Evolutionary conservation across 2,329 filamentous ascomycete genomes (phyloP).

Genomic region (Paecilomyces sp.): DNA sequence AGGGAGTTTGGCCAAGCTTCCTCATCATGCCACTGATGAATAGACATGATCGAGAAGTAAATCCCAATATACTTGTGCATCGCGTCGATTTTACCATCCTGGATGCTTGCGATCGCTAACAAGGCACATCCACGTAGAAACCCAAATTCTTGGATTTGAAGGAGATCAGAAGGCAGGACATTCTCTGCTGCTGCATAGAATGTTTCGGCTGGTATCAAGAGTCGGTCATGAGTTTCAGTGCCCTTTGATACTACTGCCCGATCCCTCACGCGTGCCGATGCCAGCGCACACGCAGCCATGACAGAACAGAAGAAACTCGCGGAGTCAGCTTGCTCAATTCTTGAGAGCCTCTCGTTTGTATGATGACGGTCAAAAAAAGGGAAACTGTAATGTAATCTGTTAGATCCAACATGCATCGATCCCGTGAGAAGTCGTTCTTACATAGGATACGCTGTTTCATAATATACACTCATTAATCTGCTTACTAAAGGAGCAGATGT

Average conservation of each 20-base stretch:
- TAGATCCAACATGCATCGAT: neutral
- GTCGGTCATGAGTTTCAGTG: conserved; percentile 20
- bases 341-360: conserved; percentile 32
- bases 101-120: conserved; percentile 45
- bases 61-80: conserved; percentile 47
- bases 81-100: conserved; percentile 42
- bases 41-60: conserved; percentile 44
- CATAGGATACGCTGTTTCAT: conserved; percentile 49
- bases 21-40: conserved; percentile 49
- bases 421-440: conserved; percentile 13
- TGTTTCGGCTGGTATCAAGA: conserved; percentile 29
- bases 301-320: conserved; percentile 42
- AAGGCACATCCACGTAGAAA: conserved; percentile 42
- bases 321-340: conserved; percentile 37
- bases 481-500: conserved; percentile 33
- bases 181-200: conserved; percentile 40
- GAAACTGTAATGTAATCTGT: conserved; percentile 22
- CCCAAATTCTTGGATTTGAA: conserved; percentile 19
- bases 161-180: conserved; percentile 31
- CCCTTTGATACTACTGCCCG: conserved; percentile 33
- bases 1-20: conserved; percentile 44
- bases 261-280: conserved; percentile 43
- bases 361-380: conserved; percentile 46
- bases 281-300: conserved; percentile 47
- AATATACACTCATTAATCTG: conserved; percentile 44